Evolutionary conservation across 164 flowering plant species (phyloP).

Genomic region (Nymphaea thermarum): DNA sequence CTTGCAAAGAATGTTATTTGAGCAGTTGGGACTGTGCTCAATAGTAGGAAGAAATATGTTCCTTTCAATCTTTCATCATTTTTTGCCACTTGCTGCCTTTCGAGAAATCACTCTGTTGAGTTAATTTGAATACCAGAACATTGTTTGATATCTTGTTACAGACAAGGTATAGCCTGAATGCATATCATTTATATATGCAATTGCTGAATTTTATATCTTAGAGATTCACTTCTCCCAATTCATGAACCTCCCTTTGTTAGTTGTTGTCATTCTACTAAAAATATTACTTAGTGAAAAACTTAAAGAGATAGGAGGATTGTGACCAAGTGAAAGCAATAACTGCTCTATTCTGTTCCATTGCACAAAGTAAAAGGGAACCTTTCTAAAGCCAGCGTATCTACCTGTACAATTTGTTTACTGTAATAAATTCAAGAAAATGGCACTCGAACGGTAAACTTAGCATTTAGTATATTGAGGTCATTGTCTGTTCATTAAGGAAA

Average conservation of each 20-base stretch:
- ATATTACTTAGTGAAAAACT: too few relatives aligned
- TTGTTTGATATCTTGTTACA: constrained; percentile 83
- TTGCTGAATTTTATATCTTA: background rate
- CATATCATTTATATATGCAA: too few relatives aligned
- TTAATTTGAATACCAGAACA: constrained; percentile 83
- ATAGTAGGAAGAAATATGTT: background rate
- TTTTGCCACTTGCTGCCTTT: constrained; percentile 7
- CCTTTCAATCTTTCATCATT: background rate
- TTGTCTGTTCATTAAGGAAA: too few relatives aligned
- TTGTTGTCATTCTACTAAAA: background rate
- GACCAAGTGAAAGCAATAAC: too few relatives aligned
- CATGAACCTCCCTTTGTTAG: background rate
- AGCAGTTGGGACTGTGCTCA: background rate
- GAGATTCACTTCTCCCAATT: background rate
- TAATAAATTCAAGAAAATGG: too few relatives aligned
- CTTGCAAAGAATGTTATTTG: background rate
- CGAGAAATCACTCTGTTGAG: constrained; percentile 89
- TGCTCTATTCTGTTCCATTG: too few relatives aligned
- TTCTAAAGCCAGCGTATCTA: too few relatives aligned
- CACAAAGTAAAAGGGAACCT: too few relatives aligned
- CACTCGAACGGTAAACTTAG: too few relatives aligned
- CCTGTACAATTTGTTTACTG: too few relatives aligned
- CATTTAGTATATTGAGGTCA: too few relatives aligned
- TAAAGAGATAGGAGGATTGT: too few relatives aligned
- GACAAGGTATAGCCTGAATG: constrained; percentile 36